Evolutionary conservation across 2,329 filamentous ascomycete species (phyloP), one percentile per base, ranked within the genome.

Genomic region (Aspergillus neoniger): DNA sequence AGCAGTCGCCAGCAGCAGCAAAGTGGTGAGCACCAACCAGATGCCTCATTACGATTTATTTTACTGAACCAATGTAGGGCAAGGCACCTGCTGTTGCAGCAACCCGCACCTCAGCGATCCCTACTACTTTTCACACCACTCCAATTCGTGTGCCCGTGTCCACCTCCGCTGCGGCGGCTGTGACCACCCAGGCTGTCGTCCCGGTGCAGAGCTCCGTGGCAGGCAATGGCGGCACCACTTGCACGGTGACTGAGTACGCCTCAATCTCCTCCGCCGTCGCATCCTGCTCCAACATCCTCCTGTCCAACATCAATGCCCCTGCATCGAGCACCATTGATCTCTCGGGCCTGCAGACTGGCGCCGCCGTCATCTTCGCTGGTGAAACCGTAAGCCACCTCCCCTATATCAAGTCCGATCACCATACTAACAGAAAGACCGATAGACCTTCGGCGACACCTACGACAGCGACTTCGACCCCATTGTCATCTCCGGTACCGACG

Each of bases 281-380:
- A 4, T 72, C 74, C 1, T 82, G 80, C 69, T 78, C 74, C 14
- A 72, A 73, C 43, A 80, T 82, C 47, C 72, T 74, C 3, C 70
- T 82, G 10, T 72, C 76, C 23, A 67, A 74, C 61, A 75, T 82
- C 38, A 71, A 70, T 9, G 78, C 74, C 4, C 78, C 76, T 44
- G 75, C 69, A 12, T 75, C 67, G 54, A 72, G 67, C 61, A 75
- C 77, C 2, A 74, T 82, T 8, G 72, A 80, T 56, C 70, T 82
- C 15, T 71, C 74, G 9, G 73, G 74, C 10, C 72, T 82, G 17
- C 69, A 75, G 61, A 68, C 70, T 8, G 79, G 79, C 2, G 74
- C 79, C 2, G 76, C 71, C 6, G 79, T 81, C 10, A 77, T 73
- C 6, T 81, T 80, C 55, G 69, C 75, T 10, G 76, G 76, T 14